These are phyloP conservation scores for Echites panduratus DNA, from an alignment of 257 asterid genomes.

Conservation along the genomic window DNA sequence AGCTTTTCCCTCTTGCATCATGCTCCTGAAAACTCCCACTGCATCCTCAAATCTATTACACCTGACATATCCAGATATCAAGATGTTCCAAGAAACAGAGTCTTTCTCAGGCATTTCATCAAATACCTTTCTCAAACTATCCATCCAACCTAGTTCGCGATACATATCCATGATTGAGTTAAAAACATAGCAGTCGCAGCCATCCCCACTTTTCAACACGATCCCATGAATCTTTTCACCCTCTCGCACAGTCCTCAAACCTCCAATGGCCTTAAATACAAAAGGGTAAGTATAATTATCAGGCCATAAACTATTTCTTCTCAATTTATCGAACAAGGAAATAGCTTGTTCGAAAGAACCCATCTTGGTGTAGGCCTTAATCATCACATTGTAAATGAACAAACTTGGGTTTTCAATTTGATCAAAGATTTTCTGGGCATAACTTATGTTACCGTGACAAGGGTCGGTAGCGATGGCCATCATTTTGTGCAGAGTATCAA, in stretches of 20 bases:
- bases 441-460: conserved; percentile 24
- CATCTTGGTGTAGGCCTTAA: conserved; percentile 50
- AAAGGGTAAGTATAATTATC: conserved; percentile 83
- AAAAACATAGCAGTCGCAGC: conserved; percentile 54
- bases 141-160: conserved; percentile 41
- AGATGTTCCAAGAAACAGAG: conserved; percentile 65
- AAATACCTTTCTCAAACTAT: conserved; percentile 46
- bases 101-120: conserved; percentile 65
- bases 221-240: conserved; percentile 81
- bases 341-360: conserved; percentile 40
- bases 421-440: conserved; percentile 53
- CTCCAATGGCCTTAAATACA: conserved; percentile 61
- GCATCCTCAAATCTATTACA: conserved; percentile 53
- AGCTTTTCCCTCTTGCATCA: conserved; percentile 37
- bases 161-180: conserved; percentile 73
- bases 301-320: conserved; percentile 49
- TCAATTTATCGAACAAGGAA: conserved; percentile 63
- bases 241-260: conserved; percentile 35
- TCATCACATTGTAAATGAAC: conserved; percentile 65
- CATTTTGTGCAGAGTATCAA: conserved; percentile 64
- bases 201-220: conserved; percentile 58
- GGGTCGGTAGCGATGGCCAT: conserved; percentile 47
- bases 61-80: conserved; percentile 59
- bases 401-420: conserved; percentile 44
- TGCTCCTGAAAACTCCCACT: conserved; percentile 44